These are phyloP conservation scores for Sporothrix variecibatus DNA, from an alignment of 2,329 filamentous ascomycete species.

Conservation along the genomic window DNA sequence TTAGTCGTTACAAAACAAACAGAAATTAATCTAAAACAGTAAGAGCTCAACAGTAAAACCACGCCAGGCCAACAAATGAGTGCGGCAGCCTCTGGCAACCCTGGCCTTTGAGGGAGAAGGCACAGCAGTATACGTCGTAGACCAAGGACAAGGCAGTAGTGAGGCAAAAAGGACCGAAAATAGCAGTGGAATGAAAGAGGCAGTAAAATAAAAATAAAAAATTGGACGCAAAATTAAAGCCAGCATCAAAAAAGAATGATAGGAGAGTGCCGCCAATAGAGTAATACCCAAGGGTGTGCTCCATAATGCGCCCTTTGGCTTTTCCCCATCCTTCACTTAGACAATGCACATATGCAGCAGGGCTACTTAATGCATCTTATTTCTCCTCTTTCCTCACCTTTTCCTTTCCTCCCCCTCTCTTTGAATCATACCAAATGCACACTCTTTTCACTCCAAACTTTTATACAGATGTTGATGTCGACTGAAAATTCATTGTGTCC, in stretches of 20 bases:
- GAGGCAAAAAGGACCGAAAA: background rate
- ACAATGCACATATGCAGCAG: background rate
- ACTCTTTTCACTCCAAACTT: background rate
- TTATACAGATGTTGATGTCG: background rate
- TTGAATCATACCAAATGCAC: background rate
- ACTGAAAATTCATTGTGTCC: background rate
- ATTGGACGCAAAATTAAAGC: background rate
- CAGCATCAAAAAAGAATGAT: background rate
- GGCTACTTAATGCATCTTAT: background rate
- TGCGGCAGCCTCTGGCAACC: background rate
- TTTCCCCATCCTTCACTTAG: background rate
- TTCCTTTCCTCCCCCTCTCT: background rate
- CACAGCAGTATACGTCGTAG: background rate
- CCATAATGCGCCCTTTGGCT: background rate
- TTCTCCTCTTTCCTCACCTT: background rate
- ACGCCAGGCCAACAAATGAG: background rate
- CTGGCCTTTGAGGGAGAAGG: background rate
- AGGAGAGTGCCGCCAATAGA: background rate
- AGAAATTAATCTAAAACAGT: background rate
- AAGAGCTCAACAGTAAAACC: background rate
- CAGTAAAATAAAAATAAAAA: background rate
- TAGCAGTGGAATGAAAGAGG: background rate
- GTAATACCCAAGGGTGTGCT: background rate
- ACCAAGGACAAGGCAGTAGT: background rate
- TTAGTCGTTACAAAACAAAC: background rate